Conservation (phyloP, 2,329 filamentous ascomycete genomes). For the Epichloe glyceriae region DNA sequence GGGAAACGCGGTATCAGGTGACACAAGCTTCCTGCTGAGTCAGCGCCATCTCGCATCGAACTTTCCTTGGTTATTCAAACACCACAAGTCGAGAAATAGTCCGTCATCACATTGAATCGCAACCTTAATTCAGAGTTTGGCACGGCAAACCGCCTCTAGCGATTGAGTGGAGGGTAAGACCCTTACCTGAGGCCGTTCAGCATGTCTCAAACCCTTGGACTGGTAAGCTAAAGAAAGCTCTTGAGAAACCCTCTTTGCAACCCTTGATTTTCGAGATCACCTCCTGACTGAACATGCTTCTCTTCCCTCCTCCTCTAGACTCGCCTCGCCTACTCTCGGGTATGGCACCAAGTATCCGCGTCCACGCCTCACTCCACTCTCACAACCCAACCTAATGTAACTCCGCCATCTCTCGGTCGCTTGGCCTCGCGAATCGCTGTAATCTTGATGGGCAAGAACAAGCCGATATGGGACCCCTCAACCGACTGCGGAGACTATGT, state of each 20-base stretch:
- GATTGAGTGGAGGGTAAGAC: slow-evolving; percentile 8
- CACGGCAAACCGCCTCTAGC: neutral
- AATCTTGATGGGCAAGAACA: slow-evolving; percentile 95
- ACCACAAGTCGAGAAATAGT: neutral
- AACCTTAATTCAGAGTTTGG: neutral
- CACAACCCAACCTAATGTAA: slow-evolving; percentile 42
- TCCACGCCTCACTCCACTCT: slow-evolving; percentile 50
- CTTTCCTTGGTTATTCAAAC: neutral
- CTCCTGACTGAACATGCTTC: neutral
- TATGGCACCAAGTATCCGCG: slow-evolving; percentile 81
- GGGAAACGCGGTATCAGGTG: slow-evolving; percentile 3
- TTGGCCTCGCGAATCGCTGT: slow-evolving; percentile 78
- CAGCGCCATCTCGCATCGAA: neutral
- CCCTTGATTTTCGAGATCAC: neutral
- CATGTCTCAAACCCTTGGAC: slow-evolving; percentile 71
- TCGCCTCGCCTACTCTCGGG: slow-evolving; percentile 86
- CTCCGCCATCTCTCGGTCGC: slow-evolving; percentile 72
- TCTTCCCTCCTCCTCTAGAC: slow-evolving; percentile 43
- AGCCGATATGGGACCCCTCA: slow-evolving; percentile 92
- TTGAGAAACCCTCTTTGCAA: neutral
- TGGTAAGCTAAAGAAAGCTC: slow-evolving; percentile 36
- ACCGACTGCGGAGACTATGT: slow-evolving; percentile 99
- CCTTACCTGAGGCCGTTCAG: slow-evolving; percentile 15
- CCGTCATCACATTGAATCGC: neutral
- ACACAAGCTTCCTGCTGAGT: slow-evolving; percentile 1